Conservation (phyloP, 306 rosid species). For the Glycyrrhiza uralensis region DNA sequence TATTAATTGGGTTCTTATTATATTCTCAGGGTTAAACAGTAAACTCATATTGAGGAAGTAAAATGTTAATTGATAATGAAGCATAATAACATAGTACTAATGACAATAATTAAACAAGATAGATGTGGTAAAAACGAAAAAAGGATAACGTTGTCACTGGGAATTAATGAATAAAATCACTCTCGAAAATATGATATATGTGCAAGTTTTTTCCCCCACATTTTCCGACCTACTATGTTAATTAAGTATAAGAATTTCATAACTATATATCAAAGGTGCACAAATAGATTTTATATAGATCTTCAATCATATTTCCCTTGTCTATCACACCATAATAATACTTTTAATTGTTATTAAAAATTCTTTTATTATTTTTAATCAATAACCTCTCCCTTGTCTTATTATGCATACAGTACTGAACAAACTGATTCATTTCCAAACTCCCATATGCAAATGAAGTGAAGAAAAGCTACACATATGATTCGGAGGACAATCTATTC, state of each 20-base stretch:
- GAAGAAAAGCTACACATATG: background rate
- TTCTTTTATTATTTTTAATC: background rate
- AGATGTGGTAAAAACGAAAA: too few species aligned
- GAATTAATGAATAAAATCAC: too few species aligned
- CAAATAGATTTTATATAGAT: too few species aligned
- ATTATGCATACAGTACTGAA: background rate
- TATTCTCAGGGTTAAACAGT: background rate
- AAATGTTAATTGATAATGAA: background rate
- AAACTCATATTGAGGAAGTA: background rate
- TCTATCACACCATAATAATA: too few species aligned
- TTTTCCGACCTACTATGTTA: too few species aligned
- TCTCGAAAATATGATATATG: too few species aligned
- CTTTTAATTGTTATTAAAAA: background rate
- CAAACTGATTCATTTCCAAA: background rate
- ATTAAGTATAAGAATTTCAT: too few species aligned
- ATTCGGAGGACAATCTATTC: background rate
- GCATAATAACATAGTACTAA: background rate
- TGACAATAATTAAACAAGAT: background rate
- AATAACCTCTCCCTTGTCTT: background rate
- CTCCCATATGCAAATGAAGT: background rate
- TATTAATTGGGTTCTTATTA: background rate
- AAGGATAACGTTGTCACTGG: too few species aligned
- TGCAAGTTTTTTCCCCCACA: too few species aligned
- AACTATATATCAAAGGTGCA: too few species aligned
- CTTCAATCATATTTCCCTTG: too few species aligned